phyloP scores from a whole-genome alignment of 345 rosid genomes.

The Aquilaria sinensis region DNA sequence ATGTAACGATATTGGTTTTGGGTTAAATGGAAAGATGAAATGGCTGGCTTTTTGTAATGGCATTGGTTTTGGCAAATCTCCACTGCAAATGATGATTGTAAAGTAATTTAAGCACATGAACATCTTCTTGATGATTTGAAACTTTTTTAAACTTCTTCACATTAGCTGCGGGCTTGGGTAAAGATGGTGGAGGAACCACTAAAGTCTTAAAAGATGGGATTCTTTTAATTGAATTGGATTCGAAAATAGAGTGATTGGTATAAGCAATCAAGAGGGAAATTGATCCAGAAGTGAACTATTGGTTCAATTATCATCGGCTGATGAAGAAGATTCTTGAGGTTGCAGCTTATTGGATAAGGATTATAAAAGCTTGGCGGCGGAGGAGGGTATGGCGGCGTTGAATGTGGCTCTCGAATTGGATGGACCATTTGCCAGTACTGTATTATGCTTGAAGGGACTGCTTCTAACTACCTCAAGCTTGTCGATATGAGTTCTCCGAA shows the following conservation, averaged over 20 bases:
- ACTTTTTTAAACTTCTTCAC: constrained; percentile 42
- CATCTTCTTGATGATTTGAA: constrained; percentile 49
- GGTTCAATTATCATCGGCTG: not conserved
- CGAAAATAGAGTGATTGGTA: constrained; percentile 26
- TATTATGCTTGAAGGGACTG: constrained; percentile 21
- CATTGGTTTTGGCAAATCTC: constrained; percentile 89
- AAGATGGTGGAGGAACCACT: constrained; percentile 29
- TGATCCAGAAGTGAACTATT: constrained; percentile 15
- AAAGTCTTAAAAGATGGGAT: too few species aligned
- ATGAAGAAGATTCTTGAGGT: constrained; percentile 12
- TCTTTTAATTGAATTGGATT: too few species aligned
- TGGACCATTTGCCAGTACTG: not conserved
- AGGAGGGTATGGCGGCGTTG: constrained; percentile 21
- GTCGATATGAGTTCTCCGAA: constrained; percentile 17
- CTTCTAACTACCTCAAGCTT: not conserved
- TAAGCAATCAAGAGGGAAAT: constrained; percentile 24
- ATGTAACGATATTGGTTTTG: too few species aligned
- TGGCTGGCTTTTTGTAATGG: too few species aligned
- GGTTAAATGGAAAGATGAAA: too few species aligned
- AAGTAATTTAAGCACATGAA: constrained; percentile 55
- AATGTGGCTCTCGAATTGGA: not conserved
- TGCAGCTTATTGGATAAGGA: constrained; percentile 25
- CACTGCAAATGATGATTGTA: constrained; percentile 76
- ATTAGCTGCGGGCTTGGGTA: constrained; percentile 29
- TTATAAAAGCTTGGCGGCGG: constrained; percentile 69